Base-by-base conservation (phyloP, 306 rosid genomes). In the Quercus wislizeni region DNA sequence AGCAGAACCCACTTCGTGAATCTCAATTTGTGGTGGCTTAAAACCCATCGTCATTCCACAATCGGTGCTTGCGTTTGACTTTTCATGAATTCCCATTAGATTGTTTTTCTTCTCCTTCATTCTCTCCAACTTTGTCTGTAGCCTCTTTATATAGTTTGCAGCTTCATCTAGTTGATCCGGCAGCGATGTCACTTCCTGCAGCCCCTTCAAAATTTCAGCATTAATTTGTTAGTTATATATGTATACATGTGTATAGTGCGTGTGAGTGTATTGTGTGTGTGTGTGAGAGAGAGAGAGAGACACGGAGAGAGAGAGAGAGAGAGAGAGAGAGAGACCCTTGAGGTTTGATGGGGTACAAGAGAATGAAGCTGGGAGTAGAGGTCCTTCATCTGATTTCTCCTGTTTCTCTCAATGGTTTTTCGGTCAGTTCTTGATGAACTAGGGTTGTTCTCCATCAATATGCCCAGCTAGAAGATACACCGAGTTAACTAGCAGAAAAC, bases 381-480 rank as follows among this genome's bases (percentile, higher is more conserved):
- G 55, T 74, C 69, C 80, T 91, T 93, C 96, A 93, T 93, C 80
- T 84, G 89, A 78, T 80, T 88, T 86, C 97, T 93, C 49, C 97
- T 78, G 6, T 85, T 81, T 71, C 88, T 84, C 85, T 89, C 97
- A 2, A 78, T 76, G 73, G 86, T 55, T 84, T 93, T 93, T 62
- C 94, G 88, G 20, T 93, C 94, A 54, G 84, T n/a, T 84, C 77
- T 83, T 2, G 94, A 83, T 30, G 93, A 81, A 63, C 83, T 84
- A 83, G 89, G 85, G 89, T 89, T 84, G 31, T 74, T 78, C 86
- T 87, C 89, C 89, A 89, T 90, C 78, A 77, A 64, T 56, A 10
- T 31, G 31, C 11, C 43, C 55, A 54, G 69, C 20, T 5, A 78
- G 13, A 49, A 31, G 59, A 23, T 27, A 12, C 15, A 8, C 5